Percentiles rank a stretch among this genome's conserved stretches.
Conservation (phyloP, 2,329 filamentous ascomycete genomes). For the Herpotrichia juniperi region DNA sequence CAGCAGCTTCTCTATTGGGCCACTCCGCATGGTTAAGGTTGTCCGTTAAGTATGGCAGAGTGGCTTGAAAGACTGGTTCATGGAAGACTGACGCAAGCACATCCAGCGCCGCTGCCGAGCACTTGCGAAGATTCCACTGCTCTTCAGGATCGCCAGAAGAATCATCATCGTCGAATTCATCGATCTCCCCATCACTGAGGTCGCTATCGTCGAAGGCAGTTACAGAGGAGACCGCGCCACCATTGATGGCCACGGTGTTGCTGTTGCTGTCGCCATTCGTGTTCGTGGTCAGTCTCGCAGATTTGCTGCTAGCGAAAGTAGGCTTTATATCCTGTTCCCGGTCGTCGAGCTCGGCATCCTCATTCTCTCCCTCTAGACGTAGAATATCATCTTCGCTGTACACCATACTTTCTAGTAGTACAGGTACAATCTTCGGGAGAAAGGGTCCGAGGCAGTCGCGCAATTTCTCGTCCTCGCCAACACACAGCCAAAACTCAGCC, state of each 20-base stretch:
- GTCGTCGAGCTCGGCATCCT: conserved; percentile 91
- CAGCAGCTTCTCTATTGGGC: conserved; percentile 91
- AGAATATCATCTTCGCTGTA: conserved; percentile 94
- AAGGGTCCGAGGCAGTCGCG: conserved; percentile 78
- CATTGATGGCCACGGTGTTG: conserved; percentile 51
- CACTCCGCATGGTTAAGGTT: conserved; percentile 89
- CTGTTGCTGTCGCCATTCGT: conserved; percentile 52
- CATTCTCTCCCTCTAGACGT: conserved; percentile 76
- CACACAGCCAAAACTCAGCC: conserved; percentile 95
- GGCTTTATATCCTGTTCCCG: conserved; percentile 90
- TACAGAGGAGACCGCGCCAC: conserved; percentile 47
- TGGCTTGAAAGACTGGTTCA: conserved; percentile 85
- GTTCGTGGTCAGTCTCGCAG: conserved; percentile 63
- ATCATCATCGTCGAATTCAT: conserved; percentile 74
- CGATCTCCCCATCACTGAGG: conserved; percentile 86
- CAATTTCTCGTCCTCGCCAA: conserved; percentile 84
- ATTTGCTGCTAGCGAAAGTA: conserved; percentile 78
- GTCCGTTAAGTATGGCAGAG: conserved; percentile 88
- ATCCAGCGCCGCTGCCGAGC: conserved; percentile 92
- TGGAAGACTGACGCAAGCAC: conserved; percentile 92
- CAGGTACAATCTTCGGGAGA: conserved; percentile 83
- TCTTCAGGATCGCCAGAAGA: conserved; percentile 80
- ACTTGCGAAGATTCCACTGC: conserved; percentile 94
- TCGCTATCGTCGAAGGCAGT: conserved; percentile 67
- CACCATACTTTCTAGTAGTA: conserved; percentile 92